A percentile compares a stretch with the other conserved stretches of the same genome.
These are phyloP conservation scores for Arthrobotrys conoides DNA, from an alignment of 2,329 filamentous ascomycete genomes.

Conservation along the genomic window DNA sequence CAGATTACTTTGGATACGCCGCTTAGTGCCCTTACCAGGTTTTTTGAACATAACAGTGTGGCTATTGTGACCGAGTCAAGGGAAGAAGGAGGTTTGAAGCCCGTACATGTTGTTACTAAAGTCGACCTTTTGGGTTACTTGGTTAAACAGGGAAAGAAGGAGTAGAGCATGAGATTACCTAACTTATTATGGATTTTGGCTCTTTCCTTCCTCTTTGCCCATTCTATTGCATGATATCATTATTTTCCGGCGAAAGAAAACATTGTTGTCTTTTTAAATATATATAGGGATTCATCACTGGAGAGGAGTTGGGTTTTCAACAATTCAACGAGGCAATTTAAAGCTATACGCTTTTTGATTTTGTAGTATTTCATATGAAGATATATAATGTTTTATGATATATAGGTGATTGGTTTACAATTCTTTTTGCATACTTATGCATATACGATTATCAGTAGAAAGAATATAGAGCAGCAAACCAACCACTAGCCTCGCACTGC, in stretches of 20 bases:
- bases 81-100: constrained; percentile 76
- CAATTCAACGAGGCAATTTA: constrained; percentile 27
- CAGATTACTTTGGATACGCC: constrained; percentile 94
- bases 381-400: neutral
- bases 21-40: constrained; percentile 84
- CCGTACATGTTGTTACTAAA: constrained; percentile 93
- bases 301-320: constrained; percentile 41
- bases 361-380: neutral
- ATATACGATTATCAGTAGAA: no score
- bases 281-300: constrained; percentile 20
- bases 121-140: constrained; percentile 95
- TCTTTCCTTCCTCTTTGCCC: neutral
- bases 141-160: constrained; percentile 75
- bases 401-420: no score
- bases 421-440: no score
- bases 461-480: no score
- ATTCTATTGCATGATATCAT: neutral
- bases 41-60: constrained; percentile 98
- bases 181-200: neutral
- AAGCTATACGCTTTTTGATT: neutral
- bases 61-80: constrained; percentile 89
- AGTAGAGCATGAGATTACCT: constrained; percentile 5
- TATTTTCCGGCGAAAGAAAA: neutral
- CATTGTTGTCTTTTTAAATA: neutral
- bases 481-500: no score